Evolutionary conservation across 352 stramenopile genomes (phyloP).

Genomic region (Poterioochromonas sp.): DNA sequence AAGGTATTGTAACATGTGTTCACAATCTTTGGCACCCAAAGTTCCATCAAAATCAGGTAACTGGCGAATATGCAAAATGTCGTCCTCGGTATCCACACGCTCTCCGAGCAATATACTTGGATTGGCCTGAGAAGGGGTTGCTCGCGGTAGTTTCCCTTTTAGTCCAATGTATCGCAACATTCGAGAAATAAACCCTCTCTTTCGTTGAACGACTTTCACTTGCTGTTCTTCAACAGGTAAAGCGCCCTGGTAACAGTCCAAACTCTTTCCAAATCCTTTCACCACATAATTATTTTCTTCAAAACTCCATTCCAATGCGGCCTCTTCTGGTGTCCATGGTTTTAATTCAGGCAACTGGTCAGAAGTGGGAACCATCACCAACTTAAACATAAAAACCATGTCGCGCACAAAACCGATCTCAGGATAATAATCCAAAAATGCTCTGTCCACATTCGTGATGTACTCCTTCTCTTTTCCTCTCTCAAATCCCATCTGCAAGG

Average conservation of each 20-base stretch:
- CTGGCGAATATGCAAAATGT: slow-evolving; percentile 91
- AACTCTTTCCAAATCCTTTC: slow-evolving; percentile 33
- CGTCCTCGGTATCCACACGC: slow-evolving; percentile 79
- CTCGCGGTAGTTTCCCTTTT: slow-evolving; percentile 42
- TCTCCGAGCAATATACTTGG: slow-evolving; percentile 49
- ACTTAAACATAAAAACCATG: slow-evolving; percentile 74
- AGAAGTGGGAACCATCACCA: slow-evolving; percentile 51
- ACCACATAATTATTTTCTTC: slow-evolving; percentile 28
- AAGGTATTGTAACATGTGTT: slow-evolving; percentile 95
- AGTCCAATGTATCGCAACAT: slow-evolving; percentile 34
- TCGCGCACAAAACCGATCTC: slow-evolving; percentile 80
- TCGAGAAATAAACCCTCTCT: slow-evolving; percentile 27
- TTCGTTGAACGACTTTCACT: neutral
- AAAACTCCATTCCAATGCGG: slow-evolving; percentile 37
- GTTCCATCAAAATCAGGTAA: slow-evolving; percentile 90
- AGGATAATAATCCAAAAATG: slow-evolving; percentile 69
- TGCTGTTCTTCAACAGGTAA: slow-evolving; percentile 4
- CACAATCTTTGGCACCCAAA: slow-evolving; percentile 86
- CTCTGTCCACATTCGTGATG: slow-evolving; percentile 56
- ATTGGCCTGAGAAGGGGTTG: slow-evolving; percentile 49
- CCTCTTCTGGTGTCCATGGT: slow-evolving; percentile 41
- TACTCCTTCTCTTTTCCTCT: slow-evolving; percentile 46
- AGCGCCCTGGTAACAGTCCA: slow-evolving; percentile 4
- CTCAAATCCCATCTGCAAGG: slow-evolving; percentile 50
- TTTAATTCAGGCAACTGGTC: slow-evolving; percentile 48